A percentile compares a stretch with the other conserved stretches of the same genome.
Evolutionary conservation across 75 land plant genomes (phyloP).

Genomic region (Cryptomeria japonica): DNA sequence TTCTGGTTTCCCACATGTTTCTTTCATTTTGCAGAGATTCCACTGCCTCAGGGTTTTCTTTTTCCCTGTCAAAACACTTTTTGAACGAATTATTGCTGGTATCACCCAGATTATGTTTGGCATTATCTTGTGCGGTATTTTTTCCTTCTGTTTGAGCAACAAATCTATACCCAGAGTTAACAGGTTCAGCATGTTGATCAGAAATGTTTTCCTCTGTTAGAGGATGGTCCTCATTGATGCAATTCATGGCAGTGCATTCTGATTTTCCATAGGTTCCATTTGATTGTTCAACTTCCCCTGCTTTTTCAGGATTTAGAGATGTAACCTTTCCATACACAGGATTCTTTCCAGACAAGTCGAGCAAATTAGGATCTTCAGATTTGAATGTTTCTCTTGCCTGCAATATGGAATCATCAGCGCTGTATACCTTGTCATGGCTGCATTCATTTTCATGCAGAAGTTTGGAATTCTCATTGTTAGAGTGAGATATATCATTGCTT

Average conservation of each 20-base stretch:
- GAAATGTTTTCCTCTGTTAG: neutral
- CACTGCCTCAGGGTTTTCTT: neutral
- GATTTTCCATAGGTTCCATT: neutral
- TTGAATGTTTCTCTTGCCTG: neutral
- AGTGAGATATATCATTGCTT: neutral
- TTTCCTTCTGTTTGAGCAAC: neutral
- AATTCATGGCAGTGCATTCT: neutral
- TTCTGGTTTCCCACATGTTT: neutral
- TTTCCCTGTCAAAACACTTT: neutral
- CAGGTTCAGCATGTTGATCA: neutral
- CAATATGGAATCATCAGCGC: neutral
- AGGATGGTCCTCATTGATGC: neutral
- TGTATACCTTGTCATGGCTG: neutral
- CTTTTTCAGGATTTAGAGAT: neutral
- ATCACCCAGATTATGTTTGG: neutral
- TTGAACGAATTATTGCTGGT: neutral
- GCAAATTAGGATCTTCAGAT: neutral
- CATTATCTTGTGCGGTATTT: neutral
- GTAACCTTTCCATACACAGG: neutral
- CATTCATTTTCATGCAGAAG: neutral
- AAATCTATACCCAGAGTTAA: neutral
- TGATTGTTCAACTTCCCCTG: neutral
- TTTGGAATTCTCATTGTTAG: neutral
- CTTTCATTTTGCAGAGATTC: neutral
- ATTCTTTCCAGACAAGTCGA: neutral